A percentile compares a stretch with the other conserved stretches of the same genome.
These are phyloP conservation scores for Stenocarpella maydis DNA, from an alignment of 2,329 filamentous ascomycete species.

Conservation along the genomic window DNA sequence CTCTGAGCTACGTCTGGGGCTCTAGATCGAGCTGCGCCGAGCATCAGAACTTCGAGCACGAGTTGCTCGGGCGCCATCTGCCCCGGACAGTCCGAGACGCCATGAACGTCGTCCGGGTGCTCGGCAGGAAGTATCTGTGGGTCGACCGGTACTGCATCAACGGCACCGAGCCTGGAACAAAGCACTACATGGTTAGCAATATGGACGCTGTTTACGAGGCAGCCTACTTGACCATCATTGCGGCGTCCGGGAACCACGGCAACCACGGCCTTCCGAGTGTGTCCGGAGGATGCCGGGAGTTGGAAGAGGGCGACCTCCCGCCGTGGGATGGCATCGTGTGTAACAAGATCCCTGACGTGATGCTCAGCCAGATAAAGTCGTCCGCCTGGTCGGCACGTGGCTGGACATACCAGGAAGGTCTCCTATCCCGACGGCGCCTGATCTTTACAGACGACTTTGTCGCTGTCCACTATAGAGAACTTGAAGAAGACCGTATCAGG, in stretches of 20 bases:
- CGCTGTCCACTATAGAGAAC: too few species aligned
- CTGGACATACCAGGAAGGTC: background rate
- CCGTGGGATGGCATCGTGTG: background rate
- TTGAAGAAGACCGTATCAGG: background rate
- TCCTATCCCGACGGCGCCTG: background rate
- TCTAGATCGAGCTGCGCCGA: rapidly evolving
- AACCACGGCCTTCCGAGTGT: background rate
- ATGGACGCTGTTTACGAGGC: background rate
- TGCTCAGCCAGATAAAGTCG: background rate
- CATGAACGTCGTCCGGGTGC: background rate
- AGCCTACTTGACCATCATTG: background rate
- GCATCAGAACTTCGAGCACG: background rate
- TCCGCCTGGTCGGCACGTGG: background rate
- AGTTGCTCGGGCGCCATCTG: background rate
- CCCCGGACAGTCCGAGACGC: background rate
- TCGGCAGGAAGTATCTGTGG: background rate
- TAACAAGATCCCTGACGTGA: background rate
- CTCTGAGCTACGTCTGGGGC: conserved; percentile 1
- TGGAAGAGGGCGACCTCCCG: background rate
- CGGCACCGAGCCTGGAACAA: background rate
- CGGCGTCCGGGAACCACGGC: background rate
- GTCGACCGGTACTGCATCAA: background rate
- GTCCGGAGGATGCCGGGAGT: background rate
- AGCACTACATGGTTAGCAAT: background rate
- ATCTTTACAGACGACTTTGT: background rate